phyloP scores from a whole-genome alignment of 768 basidiomycete species.

The Leccinum rimulosum region DNA sequence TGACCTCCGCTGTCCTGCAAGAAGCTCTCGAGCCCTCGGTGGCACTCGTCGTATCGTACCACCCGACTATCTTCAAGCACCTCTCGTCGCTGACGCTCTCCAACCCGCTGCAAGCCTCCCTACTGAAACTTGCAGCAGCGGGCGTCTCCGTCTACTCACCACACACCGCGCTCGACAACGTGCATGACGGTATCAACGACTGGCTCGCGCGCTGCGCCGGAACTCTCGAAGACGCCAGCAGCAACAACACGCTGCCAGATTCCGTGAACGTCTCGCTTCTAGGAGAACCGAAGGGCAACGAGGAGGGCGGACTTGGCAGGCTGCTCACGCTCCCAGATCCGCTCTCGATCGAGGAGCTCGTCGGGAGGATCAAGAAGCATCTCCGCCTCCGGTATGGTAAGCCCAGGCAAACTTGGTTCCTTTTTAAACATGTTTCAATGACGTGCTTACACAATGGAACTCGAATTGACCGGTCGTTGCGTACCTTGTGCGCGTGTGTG shows the following conservation, averaged over 20 bases:
- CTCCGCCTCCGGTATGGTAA: slow-evolving; percentile 60
- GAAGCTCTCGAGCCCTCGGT: slow-evolving; percentile 64
- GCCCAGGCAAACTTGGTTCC: slow-evolving; percentile 12
- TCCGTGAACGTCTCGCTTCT: slow-evolving; percentile 33
- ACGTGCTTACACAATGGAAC: slow-evolving; percentile 4
- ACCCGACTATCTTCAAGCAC: slow-evolving; percentile 79
- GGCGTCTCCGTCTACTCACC: slow-evolving; percentile 88
- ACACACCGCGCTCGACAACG: slow-evolving; percentile 86
- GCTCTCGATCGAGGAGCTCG: slow-evolving; percentile 57
- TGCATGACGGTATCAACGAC: slow-evolving; percentile 85
- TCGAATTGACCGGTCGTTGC: neutral
- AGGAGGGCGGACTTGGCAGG: slow-evolving; percentile 64
- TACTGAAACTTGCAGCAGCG: slow-evolving; percentile 75
- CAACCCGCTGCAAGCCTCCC: slow-evolving; percentile 74
- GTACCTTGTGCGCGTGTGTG: neutral
- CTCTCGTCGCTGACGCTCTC: slow-evolving; percentile 73
- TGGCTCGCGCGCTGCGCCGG: slow-evolving; percentile 69
- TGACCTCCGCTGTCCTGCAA: slow-evolving; percentile 66
- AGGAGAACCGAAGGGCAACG: slow-evolving; percentile 38
- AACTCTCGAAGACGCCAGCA: slow-evolving; percentile 27
- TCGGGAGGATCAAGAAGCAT: slow-evolving; percentile 65
- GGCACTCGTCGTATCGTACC: slow-evolving; percentile 76
- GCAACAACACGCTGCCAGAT: slow-evolving; percentile 20
- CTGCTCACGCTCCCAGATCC: slow-evolving; percentile 60
- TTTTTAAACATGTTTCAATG: slow-evolving; percentile 9